Conservation (phyloP, 2,329 filamentous ascomycete species). For the Arthrobotrys entomopaga region DNA sequence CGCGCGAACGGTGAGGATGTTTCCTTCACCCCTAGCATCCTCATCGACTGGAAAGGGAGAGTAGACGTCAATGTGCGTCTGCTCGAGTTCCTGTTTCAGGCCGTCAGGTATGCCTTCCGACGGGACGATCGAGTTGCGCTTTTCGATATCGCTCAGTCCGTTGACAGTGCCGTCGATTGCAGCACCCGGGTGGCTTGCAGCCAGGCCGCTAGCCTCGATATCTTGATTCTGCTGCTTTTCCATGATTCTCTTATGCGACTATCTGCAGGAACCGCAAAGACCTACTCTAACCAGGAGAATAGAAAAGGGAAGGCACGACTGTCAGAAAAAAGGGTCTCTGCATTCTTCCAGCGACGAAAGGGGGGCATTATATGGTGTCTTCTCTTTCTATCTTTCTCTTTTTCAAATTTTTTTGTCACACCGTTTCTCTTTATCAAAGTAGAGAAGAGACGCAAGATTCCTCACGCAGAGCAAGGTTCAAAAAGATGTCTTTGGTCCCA, state of each 20-base stretch:
- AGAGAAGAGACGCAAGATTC: slow-evolving; percentile 15
- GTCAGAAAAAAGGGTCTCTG: slow-evolving; percentile 28
- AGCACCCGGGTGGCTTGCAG: slow-evolving; percentile 9
- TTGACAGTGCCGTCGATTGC: neutral
- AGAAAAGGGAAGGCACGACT: slow-evolving; percentile 34
- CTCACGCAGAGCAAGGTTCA: slow-evolving; percentile 39
- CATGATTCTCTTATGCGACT: slow-evolving; percentile 28
- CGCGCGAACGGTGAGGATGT: slow-evolving; percentile 69
- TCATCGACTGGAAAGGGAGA: slow-evolving; percentile 63
- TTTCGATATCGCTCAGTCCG: slow-evolving; percentile 19
- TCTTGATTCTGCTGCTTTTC: slow-evolving; percentile 45
- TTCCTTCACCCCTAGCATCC: slow-evolving; percentile 63
- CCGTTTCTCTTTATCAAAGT: neutral
- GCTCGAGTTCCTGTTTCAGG: slow-evolving; percentile 48
- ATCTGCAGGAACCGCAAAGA: slow-evolving; percentile 27
- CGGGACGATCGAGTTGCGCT: slow-evolving; percentile 44
- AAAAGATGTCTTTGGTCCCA: slow-evolving; percentile 23
- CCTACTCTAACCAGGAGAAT: slow-evolving; percentile 16
- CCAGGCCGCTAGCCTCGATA: slow-evolving; percentile 40
- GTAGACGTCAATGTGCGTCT: slow-evolving; percentile 56
- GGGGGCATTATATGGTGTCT: slow-evolving; percentile 36
- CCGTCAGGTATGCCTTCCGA: slow-evolving; percentile 49
- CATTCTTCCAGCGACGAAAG: slow-evolving; percentile 19
- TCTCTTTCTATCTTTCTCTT: slow-evolving; percentile 4
- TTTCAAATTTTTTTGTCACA: too few relatives aligned